Base-by-base conservation (phyloP, 2,329 filamentous ascomycete species). In the Xylariaceae sp. region DNA sequence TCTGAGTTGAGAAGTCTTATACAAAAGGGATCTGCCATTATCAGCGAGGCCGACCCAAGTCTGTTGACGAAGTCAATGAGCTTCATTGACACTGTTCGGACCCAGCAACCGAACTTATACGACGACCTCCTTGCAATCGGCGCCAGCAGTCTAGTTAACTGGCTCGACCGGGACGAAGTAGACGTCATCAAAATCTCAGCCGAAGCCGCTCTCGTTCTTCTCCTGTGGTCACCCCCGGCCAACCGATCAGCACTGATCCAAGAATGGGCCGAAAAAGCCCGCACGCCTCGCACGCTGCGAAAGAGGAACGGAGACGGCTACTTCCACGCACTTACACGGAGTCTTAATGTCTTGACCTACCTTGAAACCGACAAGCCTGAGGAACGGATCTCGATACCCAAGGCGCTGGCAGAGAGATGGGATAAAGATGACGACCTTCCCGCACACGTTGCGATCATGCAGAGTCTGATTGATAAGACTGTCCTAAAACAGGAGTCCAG, bases 371-470 rank as follows among this genome's bases (percentile, higher is more conserved):
- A 61, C 76, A 4, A 37, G 4, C 45, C 53, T 30, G 53, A 59
- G 13, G 45, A 53, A 7, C 11, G 9, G 8, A 56, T 61, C 34
- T 55, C 57, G 8, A 76, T 78, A n/a, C 75, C 74, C 57, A 66
- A 74, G 7, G 76, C 80, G 2, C 71, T 87, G 10, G 66, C 78
- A 13, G 72, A 76, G 51, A 76, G 83, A n/a, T 88, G 85, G 85
- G 66, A 68, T 1, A 72, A 70, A 11, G 81, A 83, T 55, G 68
- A 64, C 2, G 72, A 80, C 18, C 74, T 85, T 13, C 82, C 85
- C 9, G 82, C 78, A 2, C 76, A 79, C 15, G 78, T 81, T 2
- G 76, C 82, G 1, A 80, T 88, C 30, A 73, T 87, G 10, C 78
- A 81, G 60, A 82, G 81, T 53, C 72, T 88, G 34, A 73, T 77